These are phyloP conservation scores for Salvia miltiorrhiza DNA, from an alignment of 257 asterid species.

Conservation along the genomic window DNA sequence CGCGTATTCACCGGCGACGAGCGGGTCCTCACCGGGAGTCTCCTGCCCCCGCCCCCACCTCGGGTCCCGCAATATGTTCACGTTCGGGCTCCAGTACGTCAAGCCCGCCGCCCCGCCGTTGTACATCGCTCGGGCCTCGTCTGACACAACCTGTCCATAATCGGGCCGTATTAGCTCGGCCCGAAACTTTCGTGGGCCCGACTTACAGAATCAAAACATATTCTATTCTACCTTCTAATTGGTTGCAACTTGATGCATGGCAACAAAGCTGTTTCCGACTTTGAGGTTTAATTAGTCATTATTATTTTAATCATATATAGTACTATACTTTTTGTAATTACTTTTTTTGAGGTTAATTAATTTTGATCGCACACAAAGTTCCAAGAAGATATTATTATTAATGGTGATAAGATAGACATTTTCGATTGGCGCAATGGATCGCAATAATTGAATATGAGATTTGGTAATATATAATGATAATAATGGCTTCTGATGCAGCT, in stretches of 20 bases:
- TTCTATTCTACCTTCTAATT: neutral
- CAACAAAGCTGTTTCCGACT: neutral
- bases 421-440: too few species aligned
- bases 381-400: slow-evolving; percentile 14
- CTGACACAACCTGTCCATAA: slow-evolving; percentile 64
- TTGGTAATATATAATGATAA: neutral
- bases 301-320: too few species aligned
- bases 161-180: neutral
- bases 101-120: slow-evolving; percentile 78
- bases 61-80: slow-evolving; percentile 81
- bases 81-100: slow-evolving; percentile 92
- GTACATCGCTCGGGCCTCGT: slow-evolving; percentile 88
- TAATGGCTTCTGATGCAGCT: neutral
- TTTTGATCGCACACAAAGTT: neutral
- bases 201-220: neutral
- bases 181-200: slow-evolving; percentile 27
- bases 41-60: slow-evolving; percentile 97
- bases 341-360: neutral
- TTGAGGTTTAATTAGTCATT: neutral
- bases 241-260: slow-evolving; percentile 14
- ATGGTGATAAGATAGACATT: slow-evolving; percentile 2
- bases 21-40: slow-evolving; percentile 88
- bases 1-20: slow-evolving; percentile 63
- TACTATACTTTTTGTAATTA: neutral
- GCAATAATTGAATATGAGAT: neutral